Evolutionary conservation across 306 rosid genomes (phyloP).

Genomic region (Citrullus mucosospermus): DNA sequence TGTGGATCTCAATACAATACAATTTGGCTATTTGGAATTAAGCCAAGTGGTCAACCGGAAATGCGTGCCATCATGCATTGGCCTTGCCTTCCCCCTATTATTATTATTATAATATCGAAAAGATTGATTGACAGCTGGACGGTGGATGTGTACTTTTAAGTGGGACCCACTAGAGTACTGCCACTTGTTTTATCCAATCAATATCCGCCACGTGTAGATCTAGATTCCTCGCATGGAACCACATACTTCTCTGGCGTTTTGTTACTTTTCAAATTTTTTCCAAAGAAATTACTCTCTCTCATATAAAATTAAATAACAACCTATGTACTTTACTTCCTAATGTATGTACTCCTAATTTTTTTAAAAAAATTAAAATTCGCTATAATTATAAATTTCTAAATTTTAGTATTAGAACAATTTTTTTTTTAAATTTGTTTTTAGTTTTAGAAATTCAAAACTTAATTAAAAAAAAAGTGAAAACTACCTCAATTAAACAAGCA

Average conservation of each 20-base stretch:
- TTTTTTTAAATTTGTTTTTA: too few species aligned
- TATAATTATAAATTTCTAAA: too few species aligned
- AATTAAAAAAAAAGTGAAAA: too few species aligned
- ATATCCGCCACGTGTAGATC: background rate
- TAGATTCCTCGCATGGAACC: background rate
- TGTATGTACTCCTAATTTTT: too few species aligned
- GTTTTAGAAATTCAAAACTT: too few species aligned
- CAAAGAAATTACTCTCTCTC: background rate
- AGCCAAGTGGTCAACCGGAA: background rate
- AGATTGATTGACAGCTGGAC: constrained; percentile 9
- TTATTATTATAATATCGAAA: background rate
- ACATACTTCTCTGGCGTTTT: constrained; percentile 1
- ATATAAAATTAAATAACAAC: too few species aligned
- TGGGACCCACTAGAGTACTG: background rate
- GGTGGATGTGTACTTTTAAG: background rate
- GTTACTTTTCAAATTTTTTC: background rate
- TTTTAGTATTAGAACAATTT: too few species aligned
- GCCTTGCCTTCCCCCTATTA: background rate
- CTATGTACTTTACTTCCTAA: too few species aligned
- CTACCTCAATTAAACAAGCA: too few species aligned
- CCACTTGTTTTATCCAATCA: background rate
- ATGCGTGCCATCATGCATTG: constrained; percentile 12
- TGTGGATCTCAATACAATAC: background rate
- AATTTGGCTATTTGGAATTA: background rate
- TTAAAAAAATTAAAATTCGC: too few species aligned